Evolutionary conservation across 2,329 filamentous ascomycete species (phyloP).

Genomic region (Intubia oerlemansii): DNA sequence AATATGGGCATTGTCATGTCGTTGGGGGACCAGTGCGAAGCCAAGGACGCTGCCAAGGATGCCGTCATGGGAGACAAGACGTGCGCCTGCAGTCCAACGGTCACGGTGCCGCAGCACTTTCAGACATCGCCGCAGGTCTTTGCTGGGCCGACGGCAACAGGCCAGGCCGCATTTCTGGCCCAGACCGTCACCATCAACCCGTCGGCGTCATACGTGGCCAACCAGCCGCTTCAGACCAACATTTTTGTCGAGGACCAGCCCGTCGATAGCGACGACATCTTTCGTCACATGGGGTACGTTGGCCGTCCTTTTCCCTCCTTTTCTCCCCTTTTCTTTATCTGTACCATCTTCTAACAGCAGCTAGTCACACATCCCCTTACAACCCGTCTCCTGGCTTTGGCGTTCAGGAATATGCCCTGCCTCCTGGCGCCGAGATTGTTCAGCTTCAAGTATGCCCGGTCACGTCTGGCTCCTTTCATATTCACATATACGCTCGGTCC

Average conservation of each 20-base stretch:
- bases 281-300: constrained; percentile 44
- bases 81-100: constrained; percentile 8
- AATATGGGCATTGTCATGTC: constrained; percentile 6
- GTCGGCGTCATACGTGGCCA: constrained; percentile 41
- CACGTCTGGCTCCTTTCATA: constrained; percentile 9
- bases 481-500: too few species aligned
- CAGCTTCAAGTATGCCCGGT: constrained; percentile 37
- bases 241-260: constrained; percentile 41
- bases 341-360: not conserved
- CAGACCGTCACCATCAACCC: constrained; percentile 49
- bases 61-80: not conserved
- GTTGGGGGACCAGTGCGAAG: too few species aligned
- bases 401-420: constrained; percentile 48
- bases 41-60: too few species aligned
- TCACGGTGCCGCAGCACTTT: constrained; percentile 35
- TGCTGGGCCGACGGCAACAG: constrained; percentile 49
- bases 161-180: constrained; percentile 45
- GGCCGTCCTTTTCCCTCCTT: constrained; percentile 1
- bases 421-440: constrained; percentile 42
- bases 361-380: constrained; percentile 41
- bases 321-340: too few species aligned
- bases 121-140: constrained; percentile 38
- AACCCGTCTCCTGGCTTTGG: constrained; percentile 53
- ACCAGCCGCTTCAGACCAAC: constrained; percentile 48
- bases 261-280: constrained; percentile 39